Evolutionary conservation across 306 rosid species (phyloP), one percentile per base, ranked within the genome.

Genomic region (Acacia crassicarpa): DNA sequence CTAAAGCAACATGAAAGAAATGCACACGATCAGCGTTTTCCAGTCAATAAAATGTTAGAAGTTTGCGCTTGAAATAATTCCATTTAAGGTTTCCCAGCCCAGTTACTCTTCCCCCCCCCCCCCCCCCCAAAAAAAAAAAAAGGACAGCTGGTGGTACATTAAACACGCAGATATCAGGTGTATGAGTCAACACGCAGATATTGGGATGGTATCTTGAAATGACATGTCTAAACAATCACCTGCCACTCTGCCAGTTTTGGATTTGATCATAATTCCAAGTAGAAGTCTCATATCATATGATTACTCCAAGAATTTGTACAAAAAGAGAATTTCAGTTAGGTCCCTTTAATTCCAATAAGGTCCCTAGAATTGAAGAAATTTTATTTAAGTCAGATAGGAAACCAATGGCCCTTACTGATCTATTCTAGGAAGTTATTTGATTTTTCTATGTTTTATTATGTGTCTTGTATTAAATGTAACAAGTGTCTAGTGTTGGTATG

Each of bases 1-100:
- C 99, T 95, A 89, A 82, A 82, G 33, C 59, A 71, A 82, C 80
- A 85, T 35, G 38, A 76, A 30, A 72, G 41, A 49, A 81, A 81
- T 16, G 48, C 62, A 82, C 14, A 72, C 62, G 45, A 63, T 79
- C 17, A 84, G 73, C 56, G 70, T 75, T 73, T 45, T 59, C 61
- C 35, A 72, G 53, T 58, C 32, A 4, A 72, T 44, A 68, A 84
- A 43, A 32, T 23, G 33, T 54, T 70, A 68, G 58, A 54, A 32
- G 59, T 41, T 49, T 69, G 77, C 81, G 63, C 66, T 62, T 69
- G 72, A 69, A 23, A 38, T 10, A 44, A 70, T 40, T 58, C 17
- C 53, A 72, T 22, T 8, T 48, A 33, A 66, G 27, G 53, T 56
- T 78, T 25, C 51, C 33, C 32, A 49, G 61, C 49, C 71, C 51